Conservation (phyloP, 352 stramenopile genomes). For the Thraustochytrium striatum region DNA sequence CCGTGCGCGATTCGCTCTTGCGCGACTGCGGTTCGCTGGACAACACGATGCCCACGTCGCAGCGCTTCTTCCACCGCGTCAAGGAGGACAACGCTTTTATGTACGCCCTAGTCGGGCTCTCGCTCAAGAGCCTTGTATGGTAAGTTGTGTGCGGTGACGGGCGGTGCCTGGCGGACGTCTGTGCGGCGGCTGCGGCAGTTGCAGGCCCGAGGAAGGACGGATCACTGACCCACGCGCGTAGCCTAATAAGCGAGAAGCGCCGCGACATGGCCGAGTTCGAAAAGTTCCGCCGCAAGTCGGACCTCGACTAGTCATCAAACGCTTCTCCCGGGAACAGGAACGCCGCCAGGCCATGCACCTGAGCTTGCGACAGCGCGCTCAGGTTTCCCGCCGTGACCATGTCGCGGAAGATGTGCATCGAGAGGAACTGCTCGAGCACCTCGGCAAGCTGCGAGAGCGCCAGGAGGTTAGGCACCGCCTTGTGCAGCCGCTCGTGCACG, state of each 20-base stretch:
- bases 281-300: not conserved
- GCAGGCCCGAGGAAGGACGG: no score
- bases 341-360: slow-evolving; percentile 8
- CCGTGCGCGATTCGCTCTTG: not conserved
- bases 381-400: slow-evolving; percentile 27
- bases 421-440: slow-evolving; percentile 22
- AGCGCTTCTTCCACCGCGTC: not conserved
- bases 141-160: no score
- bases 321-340: slow-evolving; percentile 41
- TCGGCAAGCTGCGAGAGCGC: not conserved
- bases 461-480: not conserved
- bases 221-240: no score
- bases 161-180: no score
- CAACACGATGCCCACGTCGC: not conserved
- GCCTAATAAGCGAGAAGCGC: not conserved
- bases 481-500: not conserved
- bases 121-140: not conserved
- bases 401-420: slow-evolving; percentile 34
- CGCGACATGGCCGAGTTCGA: not conserved
- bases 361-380: not conserved
- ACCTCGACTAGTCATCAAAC: not conserved
- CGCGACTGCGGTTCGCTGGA: not conserved
- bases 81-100: not conserved
- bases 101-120: not conserved
- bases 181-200: no score